Conservation (phyloP, 768 basidiomycete species). For the Mycena filopes region DNA sequence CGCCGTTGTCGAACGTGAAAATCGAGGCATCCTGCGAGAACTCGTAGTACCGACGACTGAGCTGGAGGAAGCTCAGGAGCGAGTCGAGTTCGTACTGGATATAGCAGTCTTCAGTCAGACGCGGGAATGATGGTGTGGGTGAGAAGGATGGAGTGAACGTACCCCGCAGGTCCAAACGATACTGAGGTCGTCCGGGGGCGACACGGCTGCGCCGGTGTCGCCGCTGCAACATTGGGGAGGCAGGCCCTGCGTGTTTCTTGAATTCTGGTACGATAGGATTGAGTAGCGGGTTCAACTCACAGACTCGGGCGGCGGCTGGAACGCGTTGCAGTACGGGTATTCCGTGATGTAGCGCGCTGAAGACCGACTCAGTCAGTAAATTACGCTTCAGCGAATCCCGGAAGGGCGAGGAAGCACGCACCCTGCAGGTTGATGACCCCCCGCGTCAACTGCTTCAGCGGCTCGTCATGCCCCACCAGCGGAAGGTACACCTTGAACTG, state of each 20-base stretch:
- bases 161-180: slow-evolving; percentile 70
- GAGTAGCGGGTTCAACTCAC: background rate
- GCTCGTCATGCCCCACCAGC: slow-evolving; percentile 51
- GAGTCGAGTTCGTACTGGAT: slow-evolving; percentile 65
- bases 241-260: slow-evolving; percentile 53
- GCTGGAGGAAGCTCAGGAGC: slow-evolving; percentile 63
- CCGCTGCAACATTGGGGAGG: background rate
- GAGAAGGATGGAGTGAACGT: slow-evolving; percentile 3
- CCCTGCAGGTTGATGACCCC: slow-evolving; percentile 65
- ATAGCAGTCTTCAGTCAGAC: background rate
- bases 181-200: slow-evolving; percentile 55
- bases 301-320: slow-evolving; percentile 31
- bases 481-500: slow-evolving; percentile 61
- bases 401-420: background rate
- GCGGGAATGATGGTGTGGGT: too few species aligned
- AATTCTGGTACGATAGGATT: slow-evolving; percentile 48
- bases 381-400: too few species aligned
- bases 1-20: slow-evolving; percentile 48
- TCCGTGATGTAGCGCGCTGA: slow-evolving; percentile 29
- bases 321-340: slow-evolving; percentile 33
- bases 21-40: slow-evolving; percentile 59
- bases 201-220: slow-evolving; percentile 17
- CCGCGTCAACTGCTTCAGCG: slow-evolving; percentile 57
- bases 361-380: too few species aligned
- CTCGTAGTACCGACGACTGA: slow-evolving; percentile 61